phyloP scores from a whole-genome alignment of 768 basidiomycete genomes.

The Leucocoprinus sp. region DNA sequence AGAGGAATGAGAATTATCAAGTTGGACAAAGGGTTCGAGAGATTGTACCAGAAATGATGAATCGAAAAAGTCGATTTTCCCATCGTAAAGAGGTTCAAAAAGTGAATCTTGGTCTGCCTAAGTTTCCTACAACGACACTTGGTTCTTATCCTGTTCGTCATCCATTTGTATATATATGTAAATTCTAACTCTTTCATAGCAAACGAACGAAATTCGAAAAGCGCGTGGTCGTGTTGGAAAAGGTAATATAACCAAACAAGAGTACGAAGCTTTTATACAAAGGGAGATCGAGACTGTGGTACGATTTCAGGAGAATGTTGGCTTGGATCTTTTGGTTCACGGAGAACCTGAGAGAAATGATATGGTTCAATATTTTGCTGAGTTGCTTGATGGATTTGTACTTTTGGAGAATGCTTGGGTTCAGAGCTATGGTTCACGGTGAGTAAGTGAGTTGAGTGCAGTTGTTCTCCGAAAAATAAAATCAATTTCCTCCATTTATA shows the following conservation, averaged over 20 bases:
- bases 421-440: conserved; percentile 98
- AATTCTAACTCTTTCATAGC: conserved; percentile 33
- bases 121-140: conserved; percentile 98
- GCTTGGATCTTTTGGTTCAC: conserved; percentile 95
- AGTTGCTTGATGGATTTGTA: conserved; percentile 88
- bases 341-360: conserved; percentile 99
- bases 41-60: conserved; percentile 78
- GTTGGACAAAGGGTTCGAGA: conserved; percentile 93
- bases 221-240: conserved; percentile 95
- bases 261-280: conserved; percentile 98
- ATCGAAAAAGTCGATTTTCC: conserved; percentile 86
- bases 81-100: conserved; percentile 83
- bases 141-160: conserved; percentile 89
- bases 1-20: conserved; percentile 82
- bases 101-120: conserved; percentile 83
- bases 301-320: conserved; percentile 94
- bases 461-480: background rate
- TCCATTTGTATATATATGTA: background rate
- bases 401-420: conserved; percentile 99
- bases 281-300: conserved; percentile 93
- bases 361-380: conserved; percentile 99
- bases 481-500: conserved; percentile 4
- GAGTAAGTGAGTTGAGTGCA: too few species aligned
- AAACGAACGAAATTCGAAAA: conserved; percentile 98
- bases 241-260: conserved; percentile 71